Evolutionary conservation across 1,284 basidiomycete species (phyloP).

Genomic region (Taiwanofungus camphoratus): DNA sequence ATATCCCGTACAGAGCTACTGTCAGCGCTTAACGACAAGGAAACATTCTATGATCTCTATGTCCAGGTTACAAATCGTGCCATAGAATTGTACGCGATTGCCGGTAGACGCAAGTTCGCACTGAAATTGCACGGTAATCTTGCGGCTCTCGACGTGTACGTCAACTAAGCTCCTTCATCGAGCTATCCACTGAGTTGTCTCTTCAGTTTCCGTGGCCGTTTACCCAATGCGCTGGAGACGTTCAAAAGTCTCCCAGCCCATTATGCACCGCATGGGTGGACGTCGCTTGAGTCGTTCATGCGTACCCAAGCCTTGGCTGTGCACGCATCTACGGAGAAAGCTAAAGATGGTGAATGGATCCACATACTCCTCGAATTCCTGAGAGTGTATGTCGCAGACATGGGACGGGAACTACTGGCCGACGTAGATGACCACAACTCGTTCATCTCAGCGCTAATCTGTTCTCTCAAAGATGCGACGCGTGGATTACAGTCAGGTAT

Average conservation of each 20-base stretch:
- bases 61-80: slow-evolving; percentile 70
- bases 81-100: slow-evolving; percentile 76
- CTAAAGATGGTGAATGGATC: slow-evolving; percentile 70
- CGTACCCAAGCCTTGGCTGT: slow-evolving; percentile 65
- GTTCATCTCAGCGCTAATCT: slow-evolving; percentile 52
- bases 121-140: slow-evolving; percentile 79
- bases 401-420: slow-evolving; percentile 46
- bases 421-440: slow-evolving; percentile 42
- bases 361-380: slow-evolving; percentile 65
- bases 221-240: slow-evolving; percentile 57
- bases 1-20: slow-evolving; percentile 67
- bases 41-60: slow-evolving; percentile 73
- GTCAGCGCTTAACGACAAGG: slow-evolving; percentile 49
- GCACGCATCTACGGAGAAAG: slow-evolving; percentile 44
- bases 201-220: slow-evolving; percentile 52
- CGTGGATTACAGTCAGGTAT: slow-evolving; percentile 53
- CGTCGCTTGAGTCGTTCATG: slow-evolving; percentile 71
- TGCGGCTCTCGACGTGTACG: slow-evolving; percentile 83
- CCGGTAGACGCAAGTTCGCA: slow-evolving; percentile 78
- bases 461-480: slow-evolving; percentile 43
- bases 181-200: not conserved
- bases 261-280: slow-evolving; percentile 77
- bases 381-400: slow-evolving; percentile 55
- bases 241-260: slow-evolving; percentile 77
- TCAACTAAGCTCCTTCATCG: slow-evolving; percentile 8